Evolutionary conservation across 176 grass and related monocot genomes (phyloP), one percentile per base, ranked within the genome.

Genomic region (Coix lacrymajobi): DNA sequence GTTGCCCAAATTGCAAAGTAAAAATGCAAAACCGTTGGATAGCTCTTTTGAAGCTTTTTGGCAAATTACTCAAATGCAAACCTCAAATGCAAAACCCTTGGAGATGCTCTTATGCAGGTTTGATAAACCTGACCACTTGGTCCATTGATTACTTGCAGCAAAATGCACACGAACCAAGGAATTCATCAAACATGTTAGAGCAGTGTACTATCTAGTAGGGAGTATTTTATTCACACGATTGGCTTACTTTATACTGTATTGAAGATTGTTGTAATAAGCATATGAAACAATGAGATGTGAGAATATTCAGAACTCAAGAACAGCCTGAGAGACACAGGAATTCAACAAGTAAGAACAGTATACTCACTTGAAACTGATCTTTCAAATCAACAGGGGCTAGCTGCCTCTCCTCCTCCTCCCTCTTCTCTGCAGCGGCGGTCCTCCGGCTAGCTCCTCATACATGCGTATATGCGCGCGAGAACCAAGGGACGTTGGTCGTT

Each of bases 321-420:
- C 58, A 72, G 39, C 8, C 29, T 17, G 48, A 60, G 20, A 10
- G 5, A 46, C 22, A 30, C 2, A 5, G 1, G 11, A 2, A 17
- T 37, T 48, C 37, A 78, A 14, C 52, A 36, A 40, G n/a, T 7
- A 49, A 15, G 61, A 89, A 11, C 3, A 73, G 40, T 1, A 76
- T 1, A 76, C 82, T 85, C 87, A 84, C 87, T 66, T 31, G 0
- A 16, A 31, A 29, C 15, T 82, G 67, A 31, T 79, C 45, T 60
- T 73, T 22, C 60, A 9, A 62, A 37, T 10, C n/a, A 6, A 14
- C 79, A 29, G 7, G 14, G 34, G 11, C 22, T 25, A 14, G 41
- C 41, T 43, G 13, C 24, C 16, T 52, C 49, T n/a, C 20, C 58
- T 12, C 11, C 58, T 22, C 60, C 48, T 76, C 28, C 73, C 2